These are phyloP conservation scores for Tolypocladium guangdongense DNA, from an alignment of 2,329 filamentous ascomycete genomes.

Conservation along the genomic window DNA sequence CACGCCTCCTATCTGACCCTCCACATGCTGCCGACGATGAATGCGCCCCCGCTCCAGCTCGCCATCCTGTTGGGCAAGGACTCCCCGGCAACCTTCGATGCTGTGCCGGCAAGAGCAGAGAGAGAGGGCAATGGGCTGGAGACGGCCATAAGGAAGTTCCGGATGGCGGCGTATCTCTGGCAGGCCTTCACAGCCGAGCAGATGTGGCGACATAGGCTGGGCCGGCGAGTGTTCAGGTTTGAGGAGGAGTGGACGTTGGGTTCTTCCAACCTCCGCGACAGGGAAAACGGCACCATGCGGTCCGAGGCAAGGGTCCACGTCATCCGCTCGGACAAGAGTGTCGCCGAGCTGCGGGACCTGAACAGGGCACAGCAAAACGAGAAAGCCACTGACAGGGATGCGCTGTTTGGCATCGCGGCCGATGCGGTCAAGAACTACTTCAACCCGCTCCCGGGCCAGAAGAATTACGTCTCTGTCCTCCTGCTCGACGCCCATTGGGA, in stretches of 20 bases:
- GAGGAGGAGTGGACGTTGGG: conserved; percentile 93
- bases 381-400: conserved; percentile 56
- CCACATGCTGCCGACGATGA: conserved; percentile 74
- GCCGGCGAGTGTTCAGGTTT: conserved; percentile 75
- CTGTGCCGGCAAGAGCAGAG: conserved; percentile 61
- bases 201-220: conserved; percentile 83
- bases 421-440: conserved; percentile 74
- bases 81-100: conserved; percentile 76
- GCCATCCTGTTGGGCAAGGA: conserved; percentile 83
- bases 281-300: conserved; percentile 60
- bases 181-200: conserved; percentile 95
- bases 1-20: conserved; percentile 74
- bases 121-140: conserved; percentile 75
- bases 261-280: conserved; percentile 66
- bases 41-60: conserved; percentile 75
- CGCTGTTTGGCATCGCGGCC: conserved; percentile 65
- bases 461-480: conserved; percentile 78
- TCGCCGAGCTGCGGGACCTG: conserved; percentile 70
- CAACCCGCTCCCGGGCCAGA: conserved; percentile 62
- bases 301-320: conserved; percentile 88
- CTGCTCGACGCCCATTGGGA: conserved; percentile 89
- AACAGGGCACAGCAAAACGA: conserved; percentile 69
- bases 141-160: conserved; percentile 76
- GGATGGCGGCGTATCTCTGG: conserved; percentile 94
- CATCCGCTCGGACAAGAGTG: conserved; percentile 71